Evolutionary conservation across 2,329 filamentous ascomycete genomes (phyloP).

Genomic region (Neodidymelliopsis sp.): DNA sequence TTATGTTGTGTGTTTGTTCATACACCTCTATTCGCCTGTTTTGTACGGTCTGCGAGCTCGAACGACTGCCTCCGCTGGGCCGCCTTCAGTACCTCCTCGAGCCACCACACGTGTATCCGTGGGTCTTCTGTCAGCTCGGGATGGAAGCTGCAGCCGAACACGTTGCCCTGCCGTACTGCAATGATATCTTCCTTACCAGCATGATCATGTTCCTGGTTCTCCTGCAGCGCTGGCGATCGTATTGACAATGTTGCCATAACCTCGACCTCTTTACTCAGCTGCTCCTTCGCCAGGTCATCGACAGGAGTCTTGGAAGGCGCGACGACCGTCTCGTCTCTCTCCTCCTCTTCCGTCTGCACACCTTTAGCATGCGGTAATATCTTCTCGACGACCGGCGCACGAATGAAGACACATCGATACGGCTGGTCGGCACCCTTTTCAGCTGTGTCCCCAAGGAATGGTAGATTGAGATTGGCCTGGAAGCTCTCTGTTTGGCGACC

Average conservation of each 20-base stretch:
- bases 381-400: slow-evolving; percentile 90
- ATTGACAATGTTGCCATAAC: slow-evolving; percentile 65
- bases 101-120: slow-evolving; percentile 93
- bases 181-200: slow-evolving; percentile 72
- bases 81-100: slow-evolving; percentile 68
- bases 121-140: slow-evolving; percentile 89
- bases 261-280: slow-evolving; percentile 61
- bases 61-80: slow-evolving; percentile 41
- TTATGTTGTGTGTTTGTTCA: slow-evolving; percentile 1
- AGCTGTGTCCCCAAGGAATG: slow-evolving; percentile 64
- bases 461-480: slow-evolving; percentile 74
- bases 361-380: slow-evolving; percentile 65
- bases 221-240: slow-evolving; percentile 57
- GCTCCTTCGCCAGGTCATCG: slow-evolving; percentile 54
- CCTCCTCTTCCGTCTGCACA: slow-evolving; percentile 59
- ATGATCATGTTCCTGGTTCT: slow-evolving; percentile 54
- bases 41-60: slow-evolving; percentile 41
- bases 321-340: slow-evolving; percentile 60
- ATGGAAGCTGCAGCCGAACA: slow-evolving; percentile 94
- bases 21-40: background rate
- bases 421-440: slow-evolving; percentile 50
- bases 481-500: slow-evolving; percentile 94
- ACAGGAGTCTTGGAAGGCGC: slow-evolving; percentile 63
- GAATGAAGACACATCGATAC: slow-evolving; percentile 89
- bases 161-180: slow-evolving; percentile 87